phyloP scores from a whole-genome alignment of 305 asterid species.

The Plantago lanceolata region DNA sequence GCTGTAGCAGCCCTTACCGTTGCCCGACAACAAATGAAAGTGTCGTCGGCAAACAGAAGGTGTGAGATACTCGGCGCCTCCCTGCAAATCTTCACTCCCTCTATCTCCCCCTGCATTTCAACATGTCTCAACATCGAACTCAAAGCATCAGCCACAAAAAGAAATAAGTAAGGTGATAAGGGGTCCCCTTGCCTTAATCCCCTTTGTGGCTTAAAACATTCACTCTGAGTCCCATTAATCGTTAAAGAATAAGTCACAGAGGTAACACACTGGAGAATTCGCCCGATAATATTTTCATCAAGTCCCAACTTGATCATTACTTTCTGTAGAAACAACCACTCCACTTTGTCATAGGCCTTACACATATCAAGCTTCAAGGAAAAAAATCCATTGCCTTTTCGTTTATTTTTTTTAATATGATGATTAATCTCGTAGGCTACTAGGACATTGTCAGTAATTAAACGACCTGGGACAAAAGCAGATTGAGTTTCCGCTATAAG shows the following conservation, averaged over 20 bases:
- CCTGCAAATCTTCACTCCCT: too few relatives aligned
- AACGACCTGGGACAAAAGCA: not conserved
- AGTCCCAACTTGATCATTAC: not conserved
- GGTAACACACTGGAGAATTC: not conserved
- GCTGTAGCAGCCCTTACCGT: too few relatives aligned
- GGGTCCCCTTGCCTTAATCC: too few relatives aligned
- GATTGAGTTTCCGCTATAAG: not conserved
- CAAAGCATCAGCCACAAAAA: too few relatives aligned
- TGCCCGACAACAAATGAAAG: too few relatives aligned
- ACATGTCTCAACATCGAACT: too few relatives aligned
- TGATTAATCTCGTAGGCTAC: not conserved
- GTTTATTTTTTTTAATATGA: too few relatives aligned
- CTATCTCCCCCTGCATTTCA: too few relatives aligned
- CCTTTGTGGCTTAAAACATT: too few relatives aligned
- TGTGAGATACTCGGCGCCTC: too few relatives aligned
- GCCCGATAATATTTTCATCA: not conserved
- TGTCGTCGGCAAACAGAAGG: too few relatives aligned
- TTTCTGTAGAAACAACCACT: not conserved
- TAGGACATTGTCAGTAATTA: not conserved
- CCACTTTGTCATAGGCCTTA: not conserved
- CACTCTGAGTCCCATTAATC: not conserved
- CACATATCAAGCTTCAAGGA: not conserved
- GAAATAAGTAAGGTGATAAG: too few relatives aligned
- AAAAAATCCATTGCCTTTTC: not conserved
- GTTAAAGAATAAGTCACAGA: not conserved